Percentiles rank a stretch among this genome's conserved stretches.
Evolutionary conservation across 2,329 filamentous ascomycete genomes (phyloP).

Genomic region (Trichoderma atroviride): DNA sequence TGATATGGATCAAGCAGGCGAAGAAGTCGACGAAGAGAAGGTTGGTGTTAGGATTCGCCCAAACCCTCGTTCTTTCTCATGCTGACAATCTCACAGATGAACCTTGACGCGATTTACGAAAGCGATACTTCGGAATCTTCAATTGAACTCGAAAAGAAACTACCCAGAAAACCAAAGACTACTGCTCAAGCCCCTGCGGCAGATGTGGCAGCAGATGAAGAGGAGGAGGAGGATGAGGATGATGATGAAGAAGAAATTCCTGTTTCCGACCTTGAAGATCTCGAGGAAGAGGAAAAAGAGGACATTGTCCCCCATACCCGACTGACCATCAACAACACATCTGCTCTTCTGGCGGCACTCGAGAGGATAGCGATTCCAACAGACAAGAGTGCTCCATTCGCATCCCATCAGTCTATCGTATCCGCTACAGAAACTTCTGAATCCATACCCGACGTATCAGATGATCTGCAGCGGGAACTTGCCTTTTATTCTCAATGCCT

Average conservation of each 20-base stretch:
- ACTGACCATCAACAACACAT: conserved; percentile 95
- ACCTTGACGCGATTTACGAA: conserved; percentile 61
- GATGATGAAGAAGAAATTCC: conserved; percentile 81
- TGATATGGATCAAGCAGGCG: conserved; percentile 37
- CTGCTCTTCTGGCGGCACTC: conserved; percentile 78
- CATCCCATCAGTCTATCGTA: conserved; percentile 76
- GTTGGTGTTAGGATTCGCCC: not conserved
- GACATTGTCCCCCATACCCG: conserved; percentile 89
- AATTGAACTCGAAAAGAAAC: conserved; percentile 75
- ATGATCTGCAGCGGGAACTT: conserved; percentile 89
- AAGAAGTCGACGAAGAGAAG: conserved; percentile 39
- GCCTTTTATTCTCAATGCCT: conserved; percentile 91
- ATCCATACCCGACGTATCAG: conserved; percentile 79
- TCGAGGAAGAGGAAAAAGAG: conserved; percentile 77
- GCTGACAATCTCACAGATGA: conserved; percentile 42
- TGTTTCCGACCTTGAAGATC: conserved; percentile 81
- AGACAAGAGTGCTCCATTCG: conserved; percentile 71
- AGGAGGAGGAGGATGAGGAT: conserved; percentile 55
- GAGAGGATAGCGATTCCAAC: conserved; percentile 74
- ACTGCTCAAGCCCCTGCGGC: conserved; percentile 26
- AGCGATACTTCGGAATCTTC: conserved; percentile 69
- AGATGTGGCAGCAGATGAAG: conserved; percentile 51
- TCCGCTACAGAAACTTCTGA: conserved; percentile 65
- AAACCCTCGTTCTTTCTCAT: no score
- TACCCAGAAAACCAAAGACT: conserved; percentile 50